Conservation (phyloP, 805 yeast species). For the Myxozyma neotropica region DNA sequence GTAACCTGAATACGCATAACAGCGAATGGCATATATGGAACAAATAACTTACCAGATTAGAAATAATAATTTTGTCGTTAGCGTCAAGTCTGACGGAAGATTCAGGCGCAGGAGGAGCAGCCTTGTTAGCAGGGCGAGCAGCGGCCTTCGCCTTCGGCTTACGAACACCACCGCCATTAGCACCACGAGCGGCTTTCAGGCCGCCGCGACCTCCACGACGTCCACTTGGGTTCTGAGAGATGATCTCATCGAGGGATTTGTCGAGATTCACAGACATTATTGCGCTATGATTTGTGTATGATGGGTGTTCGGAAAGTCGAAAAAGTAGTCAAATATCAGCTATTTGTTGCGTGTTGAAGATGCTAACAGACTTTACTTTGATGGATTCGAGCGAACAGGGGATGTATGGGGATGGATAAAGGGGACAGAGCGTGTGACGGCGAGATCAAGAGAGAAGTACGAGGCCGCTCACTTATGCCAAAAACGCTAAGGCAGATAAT, state of each 20-base stretch:
- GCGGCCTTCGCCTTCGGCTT: slow-evolving; percentile 43
- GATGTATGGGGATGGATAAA: neutral
- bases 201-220: slow-evolving; percentile 34
- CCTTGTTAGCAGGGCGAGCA: slow-evolving; percentile 36
- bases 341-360: no score
- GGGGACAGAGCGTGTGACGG: neutral
- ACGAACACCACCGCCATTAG: slow-evolving; percentile 37
- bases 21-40: no score
- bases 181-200: slow-evolving; percentile 14
- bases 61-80: slow-evolving; percentile 68
- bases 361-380: neutral
- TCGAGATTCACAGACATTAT: slow-evolving; percentile 81
- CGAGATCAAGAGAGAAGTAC: neutral
- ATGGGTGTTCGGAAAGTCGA: no score
- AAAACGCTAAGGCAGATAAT: no score
- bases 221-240: slow-evolving; percentile 56
- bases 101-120: slow-evolving; percentile 38
- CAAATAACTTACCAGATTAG: slow-evolving; percentile 56
- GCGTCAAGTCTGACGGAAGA: neutral
- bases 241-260: slow-evolving; percentile 92
- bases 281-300: neutral
- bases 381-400: neutral
- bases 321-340: no score
- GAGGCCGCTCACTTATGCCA: no score
- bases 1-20: neutral